These are phyloP conservation scores for Echites panduratus DNA, from an alignment of 257 asterid species.

Conservation along the genomic window DNA sequence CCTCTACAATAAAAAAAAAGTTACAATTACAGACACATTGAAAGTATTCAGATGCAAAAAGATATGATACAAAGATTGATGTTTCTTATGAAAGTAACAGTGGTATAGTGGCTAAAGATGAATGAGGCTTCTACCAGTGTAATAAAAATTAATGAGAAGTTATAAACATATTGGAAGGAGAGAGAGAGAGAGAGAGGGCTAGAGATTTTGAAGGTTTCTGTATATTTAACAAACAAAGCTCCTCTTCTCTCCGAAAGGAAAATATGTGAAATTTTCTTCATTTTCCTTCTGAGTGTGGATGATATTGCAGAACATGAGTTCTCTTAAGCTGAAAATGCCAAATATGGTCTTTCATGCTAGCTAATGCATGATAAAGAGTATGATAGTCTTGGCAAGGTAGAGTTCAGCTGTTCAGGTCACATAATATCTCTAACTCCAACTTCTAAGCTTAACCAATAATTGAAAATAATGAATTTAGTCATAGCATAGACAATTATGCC, in stretches of 20 bases:
- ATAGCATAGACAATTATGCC: background rate
- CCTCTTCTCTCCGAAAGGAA: background rate
- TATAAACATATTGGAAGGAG: background rate
- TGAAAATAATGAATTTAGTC: background rate
- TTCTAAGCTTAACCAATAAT: background rate
- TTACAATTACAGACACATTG: background rate
- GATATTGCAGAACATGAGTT: background rate
- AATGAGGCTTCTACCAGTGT: background rate
- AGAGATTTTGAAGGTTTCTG: no score
- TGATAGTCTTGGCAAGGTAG: background rate
- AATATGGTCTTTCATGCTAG: background rate
- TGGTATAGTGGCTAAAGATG: background rate
- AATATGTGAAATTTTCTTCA: background rate
- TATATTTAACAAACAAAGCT: background rate
- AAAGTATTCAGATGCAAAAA: background rate
- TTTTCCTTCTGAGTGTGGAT: background rate
- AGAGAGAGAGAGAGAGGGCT: conserved; percentile 4
- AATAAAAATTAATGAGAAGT: background rate
- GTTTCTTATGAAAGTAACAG: background rate
- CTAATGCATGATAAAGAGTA: background rate
- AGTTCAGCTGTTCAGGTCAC: background rate
- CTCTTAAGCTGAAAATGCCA: background rate
- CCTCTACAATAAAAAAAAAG: conserved; percentile 45
- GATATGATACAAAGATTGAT: background rate
- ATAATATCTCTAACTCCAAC: no score